Evolutionary conservation across 129 eudicot species (phyloP).

Genomic region (Lonicera japonica): DNA sequence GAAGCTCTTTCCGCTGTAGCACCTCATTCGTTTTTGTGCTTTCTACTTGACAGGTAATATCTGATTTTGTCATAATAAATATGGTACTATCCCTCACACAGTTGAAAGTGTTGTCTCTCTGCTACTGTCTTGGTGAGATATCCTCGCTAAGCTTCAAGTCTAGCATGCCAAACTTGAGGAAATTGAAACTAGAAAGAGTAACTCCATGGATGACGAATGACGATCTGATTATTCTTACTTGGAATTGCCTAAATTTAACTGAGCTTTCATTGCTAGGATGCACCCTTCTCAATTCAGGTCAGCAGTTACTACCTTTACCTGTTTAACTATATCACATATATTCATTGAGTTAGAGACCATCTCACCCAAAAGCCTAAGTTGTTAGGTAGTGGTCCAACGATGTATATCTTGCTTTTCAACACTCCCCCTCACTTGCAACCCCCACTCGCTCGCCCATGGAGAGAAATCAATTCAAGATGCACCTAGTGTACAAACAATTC

Average conservation of each 20-base stretch:
- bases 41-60: slow-evolving; percentile 51
- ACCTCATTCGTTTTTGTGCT: background rate
- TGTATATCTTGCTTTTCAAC: too few species aligned
- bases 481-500: too few species aligned
- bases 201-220: slow-evolving; percentile 75
- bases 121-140: slow-evolving; percentile 83
- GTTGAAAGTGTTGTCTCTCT: slow-evolving; percentile 51
- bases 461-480: too few species aligned
- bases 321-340: too few species aligned
- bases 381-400: too few species aligned
- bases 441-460: too few species aligned
- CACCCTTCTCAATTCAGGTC: slow-evolving; percentile 65
- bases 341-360: too few species aligned
- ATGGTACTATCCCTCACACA: slow-evolving; percentile 37
- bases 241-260: slow-evolving; percentile 43
- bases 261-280: slow-evolving; percentile 82
- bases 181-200: slow-evolving; percentile 84
- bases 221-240: slow-evolving; percentile 52
- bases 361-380: too few species aligned
- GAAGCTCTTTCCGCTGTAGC: too few species aligned
- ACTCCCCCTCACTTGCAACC: too few species aligned
- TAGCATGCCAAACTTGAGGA: slow-evolving; percentile 60
- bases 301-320: slow-evolving; percentile 10
- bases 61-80: slow-evolving; percentile 45
- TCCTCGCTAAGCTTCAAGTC: slow-evolving; percentile 40